Percentiles rank a stretch among this genome's conserved stretches.
Conservation (phyloP, 2,329 filamentous ascomycete genomes). For the Colletotrichum tamarilloi region DNA sequence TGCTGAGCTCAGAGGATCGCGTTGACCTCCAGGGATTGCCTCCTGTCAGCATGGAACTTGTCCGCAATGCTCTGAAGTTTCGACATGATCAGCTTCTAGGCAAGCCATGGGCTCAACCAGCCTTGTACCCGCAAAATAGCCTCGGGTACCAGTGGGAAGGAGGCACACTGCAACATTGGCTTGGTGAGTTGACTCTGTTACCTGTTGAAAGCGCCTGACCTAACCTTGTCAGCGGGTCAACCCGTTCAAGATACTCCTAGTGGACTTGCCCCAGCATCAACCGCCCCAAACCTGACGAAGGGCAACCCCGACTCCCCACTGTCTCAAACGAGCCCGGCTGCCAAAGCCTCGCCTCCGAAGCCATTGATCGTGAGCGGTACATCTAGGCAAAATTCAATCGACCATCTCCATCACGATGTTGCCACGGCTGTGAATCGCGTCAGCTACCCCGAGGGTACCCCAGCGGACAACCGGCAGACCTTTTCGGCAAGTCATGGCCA, state of each 20-base stretch:
- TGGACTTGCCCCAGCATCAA: slow-evolving; percentile 4
- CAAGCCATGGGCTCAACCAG: background rate
- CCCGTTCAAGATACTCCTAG: slow-evolving; percentile 4
- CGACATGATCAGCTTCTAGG: slow-evolving; percentile 42
- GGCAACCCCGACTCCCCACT: background rate
- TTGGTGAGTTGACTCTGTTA: slow-evolving; percentile 44
- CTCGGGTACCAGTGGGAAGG: slow-evolving; percentile 41
- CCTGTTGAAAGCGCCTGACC: background rate
- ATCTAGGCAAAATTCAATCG: background rate
- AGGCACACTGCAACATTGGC: slow-evolving; percentile 48
- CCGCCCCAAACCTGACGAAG: background rate
- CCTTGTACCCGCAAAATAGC: slow-evolving; percentile 35
- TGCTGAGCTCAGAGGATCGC: slow-evolving; percentile 44
- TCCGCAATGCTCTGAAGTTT: slow-evolving; percentile 46
- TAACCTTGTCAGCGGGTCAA: slow-evolving; percentile 7
- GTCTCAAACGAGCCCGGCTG: background rate
- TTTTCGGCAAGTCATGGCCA: background rate
- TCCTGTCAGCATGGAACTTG: slow-evolving; percentile 43
- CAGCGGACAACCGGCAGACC: background rate
- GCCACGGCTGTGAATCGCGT: background rate
- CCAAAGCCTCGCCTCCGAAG: background rate
- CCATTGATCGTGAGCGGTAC: slow-evolving; percentile 15
- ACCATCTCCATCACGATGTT: background rate
- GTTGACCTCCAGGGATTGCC: slow-evolving; percentile 42
- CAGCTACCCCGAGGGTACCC: background rate